Evolutionary conservation across 75 land plant genomes (phyloP).

Genomic region (Pinus albicaulis): DNA sequence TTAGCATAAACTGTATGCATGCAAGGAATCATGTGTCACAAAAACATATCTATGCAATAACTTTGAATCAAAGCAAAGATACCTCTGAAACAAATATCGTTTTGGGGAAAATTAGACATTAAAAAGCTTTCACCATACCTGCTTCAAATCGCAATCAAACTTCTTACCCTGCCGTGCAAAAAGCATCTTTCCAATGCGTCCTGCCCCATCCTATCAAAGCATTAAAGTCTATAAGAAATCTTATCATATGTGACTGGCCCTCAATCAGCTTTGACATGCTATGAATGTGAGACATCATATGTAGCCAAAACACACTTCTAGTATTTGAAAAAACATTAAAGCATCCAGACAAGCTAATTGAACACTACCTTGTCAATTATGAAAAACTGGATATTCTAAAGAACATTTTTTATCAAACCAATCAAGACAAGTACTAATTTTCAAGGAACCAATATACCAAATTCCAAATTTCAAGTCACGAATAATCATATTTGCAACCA

Average conservation of each 20-base stretch:
- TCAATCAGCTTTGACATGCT: not conserved
- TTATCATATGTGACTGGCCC: not conserved
- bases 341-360: not conserved
- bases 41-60: conserved; percentile 4
- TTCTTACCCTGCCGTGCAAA: conserved; percentile 97
- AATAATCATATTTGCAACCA: not conserved
- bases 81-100: not conserved
- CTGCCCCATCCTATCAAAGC: conserved; percentile 86
- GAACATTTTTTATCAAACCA: too few relatives aligned
- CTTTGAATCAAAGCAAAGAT: not conserved
- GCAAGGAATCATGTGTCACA: not conserved
- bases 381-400: too few relatives aligned
- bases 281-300: not conserved
- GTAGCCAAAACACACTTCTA: not conserved
- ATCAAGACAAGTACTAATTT: too few relatives aligned
- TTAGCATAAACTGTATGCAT: not conserved
- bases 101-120: not conserved
- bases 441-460: too few relatives aligned
- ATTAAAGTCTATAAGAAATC: conserved; percentile 3
- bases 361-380: not conserved
- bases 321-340: not conserved
- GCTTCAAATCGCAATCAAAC: conserved; percentile 93
- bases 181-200: conserved; percentile 96
- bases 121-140: conserved; percentile 42
- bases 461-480: not conserved